Evolutionary conservation across 495 filamentous ascomycete genomes (phyloP), one percentile per base, ranked within the genome.

Genomic region (Pyrenula aspistea): DNA sequence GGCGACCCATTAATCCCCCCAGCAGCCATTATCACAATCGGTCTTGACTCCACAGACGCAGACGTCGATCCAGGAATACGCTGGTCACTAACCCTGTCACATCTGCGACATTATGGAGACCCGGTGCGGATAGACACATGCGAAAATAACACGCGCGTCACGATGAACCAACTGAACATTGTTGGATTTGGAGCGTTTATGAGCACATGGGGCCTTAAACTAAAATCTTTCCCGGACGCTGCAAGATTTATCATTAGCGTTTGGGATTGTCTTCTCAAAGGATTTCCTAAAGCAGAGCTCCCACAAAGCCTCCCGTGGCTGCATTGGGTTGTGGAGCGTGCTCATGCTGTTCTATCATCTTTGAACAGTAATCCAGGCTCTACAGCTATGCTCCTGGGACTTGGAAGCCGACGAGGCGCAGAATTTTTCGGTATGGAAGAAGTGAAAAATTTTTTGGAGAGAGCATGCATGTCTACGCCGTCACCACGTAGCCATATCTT

Each of bases 1-100:
- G 62, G 62, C 12, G 69, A 70, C 54, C 51, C 51, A 12, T 49
- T 68, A 8, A 55, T 71, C 20, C 48, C 47, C 1, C 31, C 56
- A 12, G 62, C 63, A 8, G 70, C 65, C 12, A 53, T 66, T 10
- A 48, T 72, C 8, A 66, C 67, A 0, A 55, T 72, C 49, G 68
- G 67, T 12, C 55, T 63, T 24, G 42, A 31, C 56, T 21, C 20
- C 2, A 19, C 23, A 22, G 51, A 31, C 36, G 2, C 22, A 25
- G 20, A 53, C 24, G 23, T 54, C 15, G 53, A 48, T n/a, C 10
- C 10, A 20, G 60, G 60, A 3, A 49, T 62, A 12, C 47, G 55
- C 19, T 62, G 60, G 60, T 60, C 60, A 1, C 24, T 62, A 23
- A 49, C 60, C 12, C 22, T 62, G n/a, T 42, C 57, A 24, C 51